Conservation (phyloP, 495 filamentous ascomycete species). For the Immersiella caudata region DNA sequence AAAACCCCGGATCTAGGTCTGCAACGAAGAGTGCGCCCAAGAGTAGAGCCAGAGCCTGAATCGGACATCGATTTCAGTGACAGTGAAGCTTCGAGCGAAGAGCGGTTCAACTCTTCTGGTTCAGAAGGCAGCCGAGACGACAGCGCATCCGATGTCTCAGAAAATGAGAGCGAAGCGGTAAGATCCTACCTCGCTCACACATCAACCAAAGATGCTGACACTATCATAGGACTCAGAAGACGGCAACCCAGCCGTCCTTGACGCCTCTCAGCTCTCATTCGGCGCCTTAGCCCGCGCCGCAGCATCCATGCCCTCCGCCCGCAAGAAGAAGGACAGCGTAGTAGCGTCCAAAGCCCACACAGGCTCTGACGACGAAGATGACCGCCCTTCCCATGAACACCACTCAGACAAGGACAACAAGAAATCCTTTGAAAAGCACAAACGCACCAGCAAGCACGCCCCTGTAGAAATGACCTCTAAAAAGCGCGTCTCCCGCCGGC, state of each 20-base stretch:
- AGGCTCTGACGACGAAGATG: conserved; percentile 17
- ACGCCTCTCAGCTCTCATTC: conserved; percentile 69
- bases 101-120: conserved; percentile 35
- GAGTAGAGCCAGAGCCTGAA: conserved; percentile 58
- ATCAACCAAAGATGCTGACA: background rate
- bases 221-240: conserved; percentile 35
- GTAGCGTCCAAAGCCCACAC: background rate
- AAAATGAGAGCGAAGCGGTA: conserved; percentile 33
- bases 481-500: conserved; percentile 75
- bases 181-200: background rate
- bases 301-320: conserved; percentile 57
- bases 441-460: conserved; percentile 80
- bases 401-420: conserved; percentile 12
- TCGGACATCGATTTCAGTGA: conserved; percentile 45
- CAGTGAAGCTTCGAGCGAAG: conserved; percentile 38
- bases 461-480: conserved; percentile 80
- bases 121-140: conserved; percentile 38
- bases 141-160: conserved; percentile 33
- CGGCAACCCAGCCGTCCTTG: conserved; percentile 40
- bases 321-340: conserved; percentile 12
- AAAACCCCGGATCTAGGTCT: conserved; percentile 40
- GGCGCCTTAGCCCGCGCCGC: conserved; percentile 86
- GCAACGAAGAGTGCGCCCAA: conserved; percentile 62
- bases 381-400: background rate
- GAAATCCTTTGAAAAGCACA: conserved; percentile 19